These are phyloP conservation scores for Amanita pseudoporphyria DNA, from an alignment of 768 basidiomycete species.

Conservation along the genomic window DNA sequence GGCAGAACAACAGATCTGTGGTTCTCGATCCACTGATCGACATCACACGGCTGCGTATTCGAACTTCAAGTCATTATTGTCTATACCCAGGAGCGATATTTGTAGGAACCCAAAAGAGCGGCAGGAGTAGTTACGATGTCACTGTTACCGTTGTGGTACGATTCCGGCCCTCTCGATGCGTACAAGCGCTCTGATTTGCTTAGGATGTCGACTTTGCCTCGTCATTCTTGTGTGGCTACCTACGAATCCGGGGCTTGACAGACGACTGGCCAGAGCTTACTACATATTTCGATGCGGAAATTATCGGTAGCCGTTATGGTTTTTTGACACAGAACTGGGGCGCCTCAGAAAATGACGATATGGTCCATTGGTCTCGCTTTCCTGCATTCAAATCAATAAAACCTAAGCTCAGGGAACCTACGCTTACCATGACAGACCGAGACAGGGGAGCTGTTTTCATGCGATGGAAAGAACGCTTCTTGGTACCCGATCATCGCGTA, in stretches of 20 bases:
- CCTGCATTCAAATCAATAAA: constrained; percentile 81
- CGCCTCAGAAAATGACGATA: constrained; percentile 83
- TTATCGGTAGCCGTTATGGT: constrained; percentile 85
- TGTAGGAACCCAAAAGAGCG: constrained; percentile 88
- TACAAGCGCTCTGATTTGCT: background rate
- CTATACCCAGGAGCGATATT: constrained; percentile 86
- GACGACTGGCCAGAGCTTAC: constrained; percentile 94
- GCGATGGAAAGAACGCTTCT: constrained; percentile 94
- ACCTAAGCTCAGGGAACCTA: constrained; percentile 68
- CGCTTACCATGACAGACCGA: constrained; percentile 67
- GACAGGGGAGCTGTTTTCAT: constrained; percentile 84
- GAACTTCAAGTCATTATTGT: constrained; percentile 64
- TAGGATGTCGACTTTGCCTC: constrained; percentile 86
- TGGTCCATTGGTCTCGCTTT: constrained; percentile 92
- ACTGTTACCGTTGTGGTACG: constrained; percentile 85
- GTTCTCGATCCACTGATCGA: constrained; percentile 51
- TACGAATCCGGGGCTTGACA: constrained; percentile 87
- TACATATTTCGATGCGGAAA: constrained; percentile 95
- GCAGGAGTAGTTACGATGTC: constrained; percentile 90
- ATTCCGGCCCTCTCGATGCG: constrained; percentile 14
- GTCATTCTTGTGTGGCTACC: constrained; percentile 84
- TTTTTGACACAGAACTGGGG: constrained; percentile 90
- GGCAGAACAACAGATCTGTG: constrained; percentile 12
- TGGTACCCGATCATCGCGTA: constrained; percentile 91
- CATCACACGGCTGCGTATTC: constrained; percentile 68